Conservation (phyloP, 2,329 filamentous ascomycete genomes). For the Thelonectria olida region DNA sequence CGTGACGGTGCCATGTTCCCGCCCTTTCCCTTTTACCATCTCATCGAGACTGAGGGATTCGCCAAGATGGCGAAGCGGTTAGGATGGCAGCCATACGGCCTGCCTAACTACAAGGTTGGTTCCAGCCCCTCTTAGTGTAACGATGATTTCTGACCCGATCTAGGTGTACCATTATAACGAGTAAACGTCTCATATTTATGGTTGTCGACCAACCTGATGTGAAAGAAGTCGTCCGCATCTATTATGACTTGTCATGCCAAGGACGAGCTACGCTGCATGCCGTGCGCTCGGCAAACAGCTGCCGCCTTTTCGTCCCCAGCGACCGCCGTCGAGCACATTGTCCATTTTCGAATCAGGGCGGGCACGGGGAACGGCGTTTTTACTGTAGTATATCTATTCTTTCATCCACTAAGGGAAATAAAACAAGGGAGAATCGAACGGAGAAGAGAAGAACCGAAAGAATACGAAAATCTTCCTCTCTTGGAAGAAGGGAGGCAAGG, state of each 20-base stretch:
- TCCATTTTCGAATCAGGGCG: conserved; percentile 32
- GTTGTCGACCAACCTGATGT: conserved; percentile 18
- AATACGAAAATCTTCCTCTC: background rate
- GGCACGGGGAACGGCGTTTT: conserved; percentile 37
- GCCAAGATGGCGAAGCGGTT: conserved; percentile 94
- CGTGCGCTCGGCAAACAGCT: conserved; percentile 1
- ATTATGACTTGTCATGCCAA: conserved; percentile 26
- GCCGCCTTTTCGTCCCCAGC: conserved; percentile 4
- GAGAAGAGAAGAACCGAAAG: background rate
- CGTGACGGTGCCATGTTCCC: conserved; percentile 99
- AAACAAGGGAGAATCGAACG: conserved; percentile 2
- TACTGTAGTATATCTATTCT: conserved; percentile 30
- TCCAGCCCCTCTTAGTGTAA: background rate
- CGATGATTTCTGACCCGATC: conserved; percentile 19
- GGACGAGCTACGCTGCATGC: conserved; percentile 13
- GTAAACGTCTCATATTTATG: conserved; percentile 53
- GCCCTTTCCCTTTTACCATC: conserved; percentile 92
- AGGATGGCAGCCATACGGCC: conserved; percentile 85
- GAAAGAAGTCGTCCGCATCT: conserved; percentile 17
- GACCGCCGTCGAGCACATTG: conserved; percentile 19
- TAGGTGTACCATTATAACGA: conserved; percentile 93
- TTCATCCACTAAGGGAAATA: conserved; percentile 10
- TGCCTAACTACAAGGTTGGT: conserved; percentile 95
- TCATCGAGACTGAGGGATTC: conserved; percentile 98
- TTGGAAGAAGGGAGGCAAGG: background rate